phyloP scores from a whole-genome alignment of 2,329 filamentous ascomycete genomes.

The Hypoxylon rubiginosum region DNA sequence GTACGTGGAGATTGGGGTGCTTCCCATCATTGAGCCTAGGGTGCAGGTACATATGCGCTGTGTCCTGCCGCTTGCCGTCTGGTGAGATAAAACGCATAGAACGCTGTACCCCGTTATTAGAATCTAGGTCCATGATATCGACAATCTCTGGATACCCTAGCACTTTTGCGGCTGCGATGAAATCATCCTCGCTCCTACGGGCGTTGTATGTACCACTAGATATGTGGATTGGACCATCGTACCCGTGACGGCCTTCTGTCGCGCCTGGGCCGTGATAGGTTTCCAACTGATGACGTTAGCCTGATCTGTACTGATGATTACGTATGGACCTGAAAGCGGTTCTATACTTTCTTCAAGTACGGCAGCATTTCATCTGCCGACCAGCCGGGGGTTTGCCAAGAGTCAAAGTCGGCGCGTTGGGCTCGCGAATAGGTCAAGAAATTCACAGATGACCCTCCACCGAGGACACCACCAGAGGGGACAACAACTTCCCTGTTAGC shows the following conservation, averaged over 20 bases:
- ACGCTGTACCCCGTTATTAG: conserved; percentile 44
- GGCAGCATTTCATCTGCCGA: conserved; percentile 56
- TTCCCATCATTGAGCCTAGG: conserved; percentile 59
- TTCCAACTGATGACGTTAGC: conserved; percentile 58
- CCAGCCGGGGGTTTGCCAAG: conserved; percentile 40
- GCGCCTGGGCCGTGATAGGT: conserved; percentile 67
- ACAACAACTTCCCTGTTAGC: conserved; percentile 57
- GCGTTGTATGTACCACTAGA: conserved; percentile 64
- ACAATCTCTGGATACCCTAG: conserved; percentile 65
- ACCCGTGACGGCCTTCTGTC: conserved; percentile 64
- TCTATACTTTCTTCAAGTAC: conserved; percentile 64
- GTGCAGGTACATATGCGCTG: conserved; percentile 65
- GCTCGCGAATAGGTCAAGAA: conserved; percentile 56
- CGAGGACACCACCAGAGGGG: conserved; percentile 59
- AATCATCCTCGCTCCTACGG: conserved; percentile 59
- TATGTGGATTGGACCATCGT: conserved; percentile 67
- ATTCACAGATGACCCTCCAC: conserved; percentile 64
- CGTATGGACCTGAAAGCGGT: no score
- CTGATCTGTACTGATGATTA: no score
- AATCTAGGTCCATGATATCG: conserved; percentile 65
- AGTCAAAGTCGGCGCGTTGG: conserved; percentile 46
- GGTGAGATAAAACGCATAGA: conserved; percentile 42
- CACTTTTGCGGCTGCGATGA: conserved; percentile 61
- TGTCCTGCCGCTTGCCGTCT: conserved; percentile 64
- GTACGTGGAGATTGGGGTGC: conserved; percentile 65